These are phyloP conservation scores for Vigna trinervia DNA, from an alignment of 306 rosid species.

Conservation along the genomic window DNA sequence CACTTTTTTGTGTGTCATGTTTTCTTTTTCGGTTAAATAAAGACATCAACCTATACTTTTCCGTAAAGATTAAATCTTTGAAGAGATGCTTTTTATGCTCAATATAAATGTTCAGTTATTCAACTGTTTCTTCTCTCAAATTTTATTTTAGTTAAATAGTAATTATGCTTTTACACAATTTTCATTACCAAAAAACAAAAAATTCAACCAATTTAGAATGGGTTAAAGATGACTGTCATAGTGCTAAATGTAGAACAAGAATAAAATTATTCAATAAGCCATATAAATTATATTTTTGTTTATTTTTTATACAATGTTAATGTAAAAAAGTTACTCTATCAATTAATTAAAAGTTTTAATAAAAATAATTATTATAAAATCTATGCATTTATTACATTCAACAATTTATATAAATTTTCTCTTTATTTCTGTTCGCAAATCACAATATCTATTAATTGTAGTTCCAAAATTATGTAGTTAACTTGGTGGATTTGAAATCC, in stretches of 20 bases:
- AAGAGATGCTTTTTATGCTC: background rate
- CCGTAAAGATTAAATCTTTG: background rate
- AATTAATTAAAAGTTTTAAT: too few relatives aligned
- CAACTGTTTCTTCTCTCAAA: background rate
- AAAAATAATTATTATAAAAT: too few relatives aligned
- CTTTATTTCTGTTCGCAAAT: background rate
- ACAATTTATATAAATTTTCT: background rate
- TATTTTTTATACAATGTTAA: too few relatives aligned
- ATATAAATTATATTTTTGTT: too few relatives aligned
- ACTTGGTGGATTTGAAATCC: background rate
- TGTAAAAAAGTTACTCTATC: too few relatives aligned
- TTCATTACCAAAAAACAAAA: too few relatives aligned
- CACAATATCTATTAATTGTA: slow-evolving; percentile 1
- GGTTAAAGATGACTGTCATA: background rate
- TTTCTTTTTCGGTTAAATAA: slow-evolving; percentile 17
- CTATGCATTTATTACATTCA: too few relatives aligned
- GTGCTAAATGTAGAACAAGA: background rate
- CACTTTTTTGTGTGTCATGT: background rate
- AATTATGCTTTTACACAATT: too few relatives aligned
- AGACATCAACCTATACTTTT: slow-evolving; percentile 5
- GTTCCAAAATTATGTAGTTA: background rate
- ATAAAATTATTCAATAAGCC: too few relatives aligned
- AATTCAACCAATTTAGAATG: background rate
- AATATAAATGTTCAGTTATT: background rate
- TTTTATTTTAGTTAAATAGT: background rate